phyloP scores from a whole-genome alignment of 2,329 filamentous ascomycete species.

The Scedosporium minutisporum region DNA sequence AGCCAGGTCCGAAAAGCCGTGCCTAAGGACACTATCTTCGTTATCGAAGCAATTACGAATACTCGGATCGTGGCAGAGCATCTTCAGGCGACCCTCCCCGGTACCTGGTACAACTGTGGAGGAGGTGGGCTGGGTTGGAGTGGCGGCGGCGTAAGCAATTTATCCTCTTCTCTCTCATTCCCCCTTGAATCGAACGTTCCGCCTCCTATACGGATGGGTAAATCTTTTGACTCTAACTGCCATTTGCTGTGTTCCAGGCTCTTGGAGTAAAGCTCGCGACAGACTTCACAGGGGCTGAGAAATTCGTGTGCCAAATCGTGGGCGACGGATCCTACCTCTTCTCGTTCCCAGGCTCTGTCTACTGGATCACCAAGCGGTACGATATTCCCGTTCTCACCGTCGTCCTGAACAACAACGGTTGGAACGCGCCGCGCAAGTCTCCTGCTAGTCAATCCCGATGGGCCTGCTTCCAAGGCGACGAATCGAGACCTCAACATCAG shows the following conservation, averaged over 20 bases:
- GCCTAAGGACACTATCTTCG: conserved; percentile 53
- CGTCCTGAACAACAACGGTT: conserved; percentile 46
- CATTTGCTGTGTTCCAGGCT: too few species aligned
- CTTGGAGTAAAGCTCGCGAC: conserved; percentile 68
- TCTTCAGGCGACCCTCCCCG: conserved; percentile 56
- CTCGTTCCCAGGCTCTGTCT: conserved; percentile 42
- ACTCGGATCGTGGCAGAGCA: conserved; percentile 60
- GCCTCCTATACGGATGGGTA: too few species aligned
- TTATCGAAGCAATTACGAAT: conserved; percentile 70
- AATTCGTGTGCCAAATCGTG: conserved; percentile 45
- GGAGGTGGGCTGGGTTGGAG: conserved; percentile 75
- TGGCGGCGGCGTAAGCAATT: conserved; percentile 50
- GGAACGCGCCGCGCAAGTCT: conserved; percentile 51
- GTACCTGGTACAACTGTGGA: conserved; percentile 73
- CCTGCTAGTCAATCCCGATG: conserved; percentile 48
- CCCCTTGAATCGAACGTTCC: too few species aligned
- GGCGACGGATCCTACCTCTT: conserved; percentile 50
- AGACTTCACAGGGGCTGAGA: conserved; percentile 23
- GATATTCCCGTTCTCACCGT: conserved; percentile 45
- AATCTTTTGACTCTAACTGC: too few species aligned
- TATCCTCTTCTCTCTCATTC: too few species aligned
- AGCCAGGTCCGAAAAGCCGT: too few species aligned
- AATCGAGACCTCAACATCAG: conserved; percentile 55
- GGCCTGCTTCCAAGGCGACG: conserved; percentile 40
- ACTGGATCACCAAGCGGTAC: conserved; percentile 47